Evolutionary conservation across 306 rosid genomes (phyloP).

Genomic region (Elaeagnus macrophylla): DNA sequence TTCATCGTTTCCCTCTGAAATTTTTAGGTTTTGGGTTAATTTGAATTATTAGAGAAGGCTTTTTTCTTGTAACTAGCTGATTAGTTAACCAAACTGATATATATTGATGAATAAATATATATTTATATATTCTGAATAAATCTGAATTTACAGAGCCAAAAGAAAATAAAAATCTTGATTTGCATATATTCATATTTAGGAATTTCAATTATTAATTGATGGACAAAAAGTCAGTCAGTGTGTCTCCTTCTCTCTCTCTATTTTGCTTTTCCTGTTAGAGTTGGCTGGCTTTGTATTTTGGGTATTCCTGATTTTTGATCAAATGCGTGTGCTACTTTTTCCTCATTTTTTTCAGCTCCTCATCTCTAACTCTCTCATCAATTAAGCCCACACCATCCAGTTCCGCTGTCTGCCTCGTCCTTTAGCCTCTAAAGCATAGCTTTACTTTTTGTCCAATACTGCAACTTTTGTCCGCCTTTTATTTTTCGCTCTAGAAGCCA

Average conservation of each 20-base stretch:
- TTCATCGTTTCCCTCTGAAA: background rate
- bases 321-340: conserved; percentile 13
- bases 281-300: conserved; percentile 13
- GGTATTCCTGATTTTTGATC: conserved; percentile 15
- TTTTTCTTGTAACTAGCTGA: background rate
- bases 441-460: background rate
- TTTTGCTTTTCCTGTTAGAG: conserved; percentile 8
- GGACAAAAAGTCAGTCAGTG: conserved; percentile 6
- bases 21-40: conserved; percentile 1
- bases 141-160: no score
- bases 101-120: no score
- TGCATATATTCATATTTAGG: background rate
- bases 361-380: background rate
- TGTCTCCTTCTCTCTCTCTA: conserved; percentile 10
- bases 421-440: no score
- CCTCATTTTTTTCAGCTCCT: background rate
- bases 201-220: background rate
- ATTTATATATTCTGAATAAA: no score
- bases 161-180: no score
- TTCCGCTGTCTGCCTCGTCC: no score
- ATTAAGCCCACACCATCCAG: no score
- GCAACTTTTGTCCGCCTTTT: background rate
- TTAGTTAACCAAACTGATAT: background rate
- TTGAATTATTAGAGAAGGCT: background rate
- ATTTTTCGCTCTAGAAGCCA: background rate